Evolutionary conservation across 2,329 filamentous ascomycete species (phyloP), one percentile per base, ranked within the genome.

Genomic region (Pseudocercospora crystallina): DNA sequence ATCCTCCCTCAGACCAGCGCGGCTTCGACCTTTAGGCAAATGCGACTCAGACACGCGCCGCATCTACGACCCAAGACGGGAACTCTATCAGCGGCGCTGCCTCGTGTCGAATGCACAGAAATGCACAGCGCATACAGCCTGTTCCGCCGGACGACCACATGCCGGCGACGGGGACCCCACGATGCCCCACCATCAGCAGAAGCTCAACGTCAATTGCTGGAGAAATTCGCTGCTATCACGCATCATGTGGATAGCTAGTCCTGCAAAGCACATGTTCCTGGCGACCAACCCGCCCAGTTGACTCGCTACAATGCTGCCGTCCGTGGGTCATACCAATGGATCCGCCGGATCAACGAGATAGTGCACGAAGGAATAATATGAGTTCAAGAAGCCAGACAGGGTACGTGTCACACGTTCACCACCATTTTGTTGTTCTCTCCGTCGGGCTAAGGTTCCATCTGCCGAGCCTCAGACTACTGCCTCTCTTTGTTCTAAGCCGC

Each of bases 361-460:
- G 20, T 26, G 20, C 32, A 39, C 38, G 29, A 47, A 48, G n/a
- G 26, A 43, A 11, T 29, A 37, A n/a, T 13, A 32, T 14, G 44
- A 20, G 31, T n/a, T 35, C 43, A 34, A 34, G 36, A 7, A 26
- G 20, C 20, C 20, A 26, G 20, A 26, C 20, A 26, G 20, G 20
- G 20, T 26, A 26, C 20, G 20, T 26, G 7, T 26, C 3, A 26
- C 20, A 26, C 20, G 20, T 26, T 26, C 7, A 26, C 20, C 20
- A 26, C 20, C 20, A 26, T 26, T 26, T 38, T 41, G 20, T 29
- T 41, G 14, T 14, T 40, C 40, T 31, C 38, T 36, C 43, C 42
- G 37, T 26, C 15, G 43, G 47, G 43, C 49, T 52, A 45, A 40
- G 41, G 41, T 43, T 39, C 45, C 40, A 44, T 31, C 49, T 52